Conservation (phyloP, 2,329 filamentous ascomycete species). For the Pestalotiopsis sp. region DNA sequence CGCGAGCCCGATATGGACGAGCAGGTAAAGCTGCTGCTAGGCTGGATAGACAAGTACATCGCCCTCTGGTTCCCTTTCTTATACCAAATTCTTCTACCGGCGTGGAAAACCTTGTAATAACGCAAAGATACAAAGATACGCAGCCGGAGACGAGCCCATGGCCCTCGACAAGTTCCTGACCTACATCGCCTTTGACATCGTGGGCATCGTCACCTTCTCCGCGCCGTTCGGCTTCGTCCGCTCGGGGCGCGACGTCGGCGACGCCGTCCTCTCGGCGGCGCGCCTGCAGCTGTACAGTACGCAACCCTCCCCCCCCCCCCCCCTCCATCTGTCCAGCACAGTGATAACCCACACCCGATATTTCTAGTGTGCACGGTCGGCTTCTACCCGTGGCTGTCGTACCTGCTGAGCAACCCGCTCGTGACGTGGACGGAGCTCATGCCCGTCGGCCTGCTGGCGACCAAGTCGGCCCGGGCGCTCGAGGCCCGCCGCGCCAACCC, state of each 20-base stretch:
- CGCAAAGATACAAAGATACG: background rate
- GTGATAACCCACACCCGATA: too few species aligned
- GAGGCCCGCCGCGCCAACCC: background rate
- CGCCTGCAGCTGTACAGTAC: conserved; percentile 19
- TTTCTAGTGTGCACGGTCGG: conserved; percentile 20
- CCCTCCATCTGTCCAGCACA: too few species aligned
- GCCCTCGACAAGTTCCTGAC: conserved; percentile 26
- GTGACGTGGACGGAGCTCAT: conserved; percentile 28
- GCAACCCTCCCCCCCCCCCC: too few species aligned
- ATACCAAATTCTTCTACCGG: background rate
- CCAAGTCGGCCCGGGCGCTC: background rate
- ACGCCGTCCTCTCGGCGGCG: conserved; percentile 27
- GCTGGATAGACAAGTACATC: conserved; percentile 21
- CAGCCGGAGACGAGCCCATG: conserved; percentile 14
- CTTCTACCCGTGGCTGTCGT: conserved; percentile 25
- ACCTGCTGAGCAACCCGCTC: conserved; percentile 30
- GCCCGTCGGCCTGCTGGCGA: conserved; percentile 29
- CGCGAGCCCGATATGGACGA: conserved; percentile 15
- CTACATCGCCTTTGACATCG: conserved; percentile 33
- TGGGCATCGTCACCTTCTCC: conserved; percentile 34
- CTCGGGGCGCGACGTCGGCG: conserved; percentile 29
- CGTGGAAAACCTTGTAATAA: too few species aligned
- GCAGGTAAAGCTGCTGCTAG: conserved; percentile 18
- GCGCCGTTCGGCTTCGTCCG: conserved; percentile 32
- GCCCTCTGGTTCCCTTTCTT: background rate